Evolutionary conservation across 768 basidiomycete species (phyloP).

Genomic region (Russula ochroleuca): DNA sequence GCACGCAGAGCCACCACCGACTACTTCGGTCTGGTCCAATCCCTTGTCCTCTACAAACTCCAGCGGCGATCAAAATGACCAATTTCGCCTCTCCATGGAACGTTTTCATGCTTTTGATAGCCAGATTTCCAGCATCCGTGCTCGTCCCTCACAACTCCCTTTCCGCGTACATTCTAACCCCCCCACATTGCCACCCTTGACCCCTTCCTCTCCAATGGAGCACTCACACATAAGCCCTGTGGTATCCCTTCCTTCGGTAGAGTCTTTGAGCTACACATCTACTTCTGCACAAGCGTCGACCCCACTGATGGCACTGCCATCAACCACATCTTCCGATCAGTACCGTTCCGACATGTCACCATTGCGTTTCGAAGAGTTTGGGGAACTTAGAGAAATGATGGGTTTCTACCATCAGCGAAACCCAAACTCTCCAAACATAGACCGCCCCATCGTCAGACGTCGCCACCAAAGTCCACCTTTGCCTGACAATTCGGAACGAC

Average conservation of each 20-base stretch:
- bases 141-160: slow-evolving; percentile 21
- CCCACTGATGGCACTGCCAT: background rate
- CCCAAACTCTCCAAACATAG: slow-evolving; percentile 7
- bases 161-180: slow-evolving; percentile 11
- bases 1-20: slow-evolving; percentile 4
- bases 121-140: slow-evolving; percentile 27
- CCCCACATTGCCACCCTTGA: slow-evolving; percentile 25
- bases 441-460: slow-evolving; percentile 7
- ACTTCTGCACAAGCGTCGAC: slow-evolving; percentile 3
- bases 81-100: slow-evolving; percentile 28
- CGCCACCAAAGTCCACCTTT: slow-evolving; percentile 15
- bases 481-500: slow-evolving; percentile 11
- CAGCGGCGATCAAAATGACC: slow-evolving; percentile 20
- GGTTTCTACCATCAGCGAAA: slow-evolving; percentile 13
- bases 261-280: slow-evolving; percentile 8
- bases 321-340: slow-evolving; percentile 13
- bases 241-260: slow-evolving; percentile 19
- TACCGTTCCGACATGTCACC: slow-evolving; percentile 13
- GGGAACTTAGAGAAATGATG: slow-evolving; percentile 21
- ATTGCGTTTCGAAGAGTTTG: slow-evolving; percentile 15
- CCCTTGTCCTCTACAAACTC: slow-evolving; percentile 7
- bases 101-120: slow-evolving; percentile 28
- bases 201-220: slow-evolving; percentile 21
- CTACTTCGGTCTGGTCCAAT: slow-evolving; percentile 10
- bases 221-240: slow-evolving; percentile 6